Evolutionary conservation across 306 rosid genomes (phyloP).

Genomic region (Citrullus mucosospermus): DNA sequence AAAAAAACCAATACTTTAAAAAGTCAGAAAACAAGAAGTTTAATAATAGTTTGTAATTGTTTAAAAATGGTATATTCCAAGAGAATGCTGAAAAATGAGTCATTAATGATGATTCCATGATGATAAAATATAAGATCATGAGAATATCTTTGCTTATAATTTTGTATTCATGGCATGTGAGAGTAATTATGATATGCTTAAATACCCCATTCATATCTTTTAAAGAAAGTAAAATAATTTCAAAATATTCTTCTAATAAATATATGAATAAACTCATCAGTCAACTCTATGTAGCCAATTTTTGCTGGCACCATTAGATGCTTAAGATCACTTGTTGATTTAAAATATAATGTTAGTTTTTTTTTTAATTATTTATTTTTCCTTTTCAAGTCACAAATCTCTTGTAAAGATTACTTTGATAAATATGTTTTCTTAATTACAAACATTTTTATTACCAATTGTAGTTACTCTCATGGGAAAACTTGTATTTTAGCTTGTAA

Average conservation of each 20-base stretch:
- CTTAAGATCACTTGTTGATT: background rate
- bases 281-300: background rate
- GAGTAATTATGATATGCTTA: background rate
- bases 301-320: background rate
- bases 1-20: no score
- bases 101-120: background rate
- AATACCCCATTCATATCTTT: background rate
- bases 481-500: background rate
- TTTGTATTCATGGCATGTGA: slow-evolving; percentile 3
- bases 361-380: background rate
- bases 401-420: background rate
- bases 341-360: background rate
- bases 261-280: background rate
- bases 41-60: no score
- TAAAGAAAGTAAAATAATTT: background rate
- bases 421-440: background rate
- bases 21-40: no score
- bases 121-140: slow-evolving; percentile 1
- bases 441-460: no score
- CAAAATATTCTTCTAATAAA: background rate
- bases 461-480: background rate
- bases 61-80: background rate
- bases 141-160: background rate
- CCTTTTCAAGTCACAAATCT: background rate
- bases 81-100: background rate